These are phyloP conservation scores for Phytophthora parvispora DNA, from an alignment of 352 stramenopile species.

Conservation along the genomic window DNA sequence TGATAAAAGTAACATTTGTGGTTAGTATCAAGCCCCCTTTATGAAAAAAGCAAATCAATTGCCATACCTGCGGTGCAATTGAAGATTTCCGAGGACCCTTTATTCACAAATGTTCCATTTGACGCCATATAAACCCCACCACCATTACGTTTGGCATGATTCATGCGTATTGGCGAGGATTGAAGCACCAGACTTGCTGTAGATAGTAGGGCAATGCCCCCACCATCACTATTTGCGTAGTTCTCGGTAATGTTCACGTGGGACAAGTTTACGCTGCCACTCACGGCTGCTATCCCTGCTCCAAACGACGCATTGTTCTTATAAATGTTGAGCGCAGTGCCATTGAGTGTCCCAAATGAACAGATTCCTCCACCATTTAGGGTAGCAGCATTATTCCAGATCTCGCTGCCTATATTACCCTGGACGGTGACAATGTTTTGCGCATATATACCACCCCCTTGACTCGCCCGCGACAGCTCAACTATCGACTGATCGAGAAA, in stretches of 20 bases:
- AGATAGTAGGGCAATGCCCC: slow-evolving; percentile 54
- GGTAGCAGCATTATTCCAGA: slow-evolving; percentile 37
- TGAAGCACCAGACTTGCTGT: slow-evolving; percentile 22
- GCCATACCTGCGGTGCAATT: slow-evolving; percentile 52
- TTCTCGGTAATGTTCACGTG: slow-evolving; percentile 37
- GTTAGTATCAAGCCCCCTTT: neutral
- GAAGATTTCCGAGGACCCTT: slow-evolving; percentile 33
- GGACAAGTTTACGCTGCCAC: slow-evolving; percentile 18
- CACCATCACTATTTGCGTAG: slow-evolving; percentile 39
- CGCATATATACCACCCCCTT: slow-evolving; percentile 45
- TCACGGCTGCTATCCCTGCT: slow-evolving; percentile 39
- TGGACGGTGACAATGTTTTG: slow-evolving; percentile 20
- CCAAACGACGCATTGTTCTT: slow-evolving; percentile 46
- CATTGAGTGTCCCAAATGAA: slow-evolving; percentile 8
- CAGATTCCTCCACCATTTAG: slow-evolving; percentile 40
- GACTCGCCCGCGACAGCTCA: slow-evolving; percentile 12
- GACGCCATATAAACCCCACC: slow-evolving; percentile 54
- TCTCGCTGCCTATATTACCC: slow-evolving; percentile 18
- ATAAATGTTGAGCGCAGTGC: slow-evolving; percentile 7
- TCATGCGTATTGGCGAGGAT: slow-evolving; percentile 25
- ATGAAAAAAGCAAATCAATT: too few relatives aligned
- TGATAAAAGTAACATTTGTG: slow-evolving; percentile 1
- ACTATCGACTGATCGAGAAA: slow-evolving; percentile 21
- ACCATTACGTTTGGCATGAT: slow-evolving; percentile 43
- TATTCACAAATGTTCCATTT: slow-evolving; percentile 48